Evolutionary conservation across 1,139 yeast genomes (phyloP).

Genomic region (Pichia sp.): DNA sequence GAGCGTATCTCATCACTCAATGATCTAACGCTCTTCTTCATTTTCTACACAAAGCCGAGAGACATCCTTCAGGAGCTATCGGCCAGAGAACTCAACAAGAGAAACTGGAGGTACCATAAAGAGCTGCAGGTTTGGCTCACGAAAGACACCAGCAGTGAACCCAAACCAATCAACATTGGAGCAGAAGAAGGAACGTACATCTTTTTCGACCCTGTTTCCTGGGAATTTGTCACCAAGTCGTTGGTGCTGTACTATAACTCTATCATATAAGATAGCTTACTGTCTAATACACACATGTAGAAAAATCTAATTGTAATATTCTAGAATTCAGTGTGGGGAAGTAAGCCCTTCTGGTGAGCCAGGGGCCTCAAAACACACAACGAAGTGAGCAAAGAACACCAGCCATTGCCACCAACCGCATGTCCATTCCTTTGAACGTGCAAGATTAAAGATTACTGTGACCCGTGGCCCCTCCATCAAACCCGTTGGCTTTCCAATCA

Average conservation of each 20-base stretch:
- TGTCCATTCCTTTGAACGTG: too few relatives aligned
- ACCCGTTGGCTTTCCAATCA: too few relatives aligned
- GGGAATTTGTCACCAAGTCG: constrained; percentile 92
- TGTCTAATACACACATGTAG: background rate
- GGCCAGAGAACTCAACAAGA: constrained; percentile 74
- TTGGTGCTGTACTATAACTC: constrained; percentile 62
- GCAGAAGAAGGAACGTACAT: constrained; percentile 95
- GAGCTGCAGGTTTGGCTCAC: constrained; percentile 96
- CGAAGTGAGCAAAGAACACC: too few relatives aligned
- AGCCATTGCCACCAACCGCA: too few relatives aligned
- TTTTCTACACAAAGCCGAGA: constrained; percentile 90
- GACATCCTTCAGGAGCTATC: constrained; percentile 92
- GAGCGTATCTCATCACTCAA: constrained; percentile 69
- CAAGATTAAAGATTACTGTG: too few relatives aligned
- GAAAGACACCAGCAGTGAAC: constrained; percentile 86
- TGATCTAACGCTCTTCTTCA: constrained; percentile 89
- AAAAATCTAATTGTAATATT: too few relatives aligned
- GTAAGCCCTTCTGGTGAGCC: too few relatives aligned
- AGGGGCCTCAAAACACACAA: too few relatives aligned
- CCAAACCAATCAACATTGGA: constrained; percentile 73
- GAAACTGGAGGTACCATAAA: constrained; percentile 97
- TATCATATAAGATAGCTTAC: constrained; percentile 24
- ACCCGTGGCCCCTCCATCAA: too few relatives aligned
- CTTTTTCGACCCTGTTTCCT: constrained; percentile 90
- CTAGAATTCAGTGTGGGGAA: too few relatives aligned